These are phyloP conservation scores for Wallacemonas sp. DNA, from an alignment of 208 protist species.

Conservation along the genomic window DNA sequence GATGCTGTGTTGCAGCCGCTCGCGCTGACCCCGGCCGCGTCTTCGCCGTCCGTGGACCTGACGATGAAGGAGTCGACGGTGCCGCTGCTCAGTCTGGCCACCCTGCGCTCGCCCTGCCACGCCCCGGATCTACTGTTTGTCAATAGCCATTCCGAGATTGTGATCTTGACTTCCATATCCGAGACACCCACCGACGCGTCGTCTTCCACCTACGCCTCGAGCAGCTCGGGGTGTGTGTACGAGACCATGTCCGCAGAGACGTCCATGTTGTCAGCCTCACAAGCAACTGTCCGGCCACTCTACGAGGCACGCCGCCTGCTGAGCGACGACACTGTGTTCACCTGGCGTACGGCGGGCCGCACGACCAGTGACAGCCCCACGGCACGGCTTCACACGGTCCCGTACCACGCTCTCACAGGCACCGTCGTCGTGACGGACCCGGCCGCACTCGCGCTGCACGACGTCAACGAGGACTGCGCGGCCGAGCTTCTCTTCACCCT, in stretches of 20 bases:
- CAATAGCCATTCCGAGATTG: constrained; percentile 26
- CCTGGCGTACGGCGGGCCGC: constrained; percentile 6
- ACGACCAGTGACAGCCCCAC: too few relatives aligned
- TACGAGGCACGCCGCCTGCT: not conserved
- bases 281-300: not conserved
- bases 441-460: constrained; percentile 40
- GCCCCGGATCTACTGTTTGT: constrained; percentile 32
- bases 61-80: not conserved
- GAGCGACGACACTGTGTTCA: not conserved
- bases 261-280: not conserved
- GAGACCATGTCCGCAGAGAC: not conserved
- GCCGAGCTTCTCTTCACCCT: constrained; percentile 65
- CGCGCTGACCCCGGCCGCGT: not conserved
- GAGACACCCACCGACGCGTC: not conserved
- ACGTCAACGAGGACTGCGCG: constrained; percentile 69
- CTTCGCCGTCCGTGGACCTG: not conserved
- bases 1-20: constrained; percentile 1
- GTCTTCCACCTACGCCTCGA: too few relatives aligned
- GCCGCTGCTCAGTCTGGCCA: constrained; percentile 22
- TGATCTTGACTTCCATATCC: constrained; percentile 19
- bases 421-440: not conserved
- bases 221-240: not conserved
- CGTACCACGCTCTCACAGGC: not conserved
- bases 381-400: not conserved
- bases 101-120: constrained; percentile 4